These are phyloP conservation scores for Alternaria incomplexa DNA, from an alignment of 2,329 filamentous ascomycete genomes.

Conservation along the genomic window DNA sequence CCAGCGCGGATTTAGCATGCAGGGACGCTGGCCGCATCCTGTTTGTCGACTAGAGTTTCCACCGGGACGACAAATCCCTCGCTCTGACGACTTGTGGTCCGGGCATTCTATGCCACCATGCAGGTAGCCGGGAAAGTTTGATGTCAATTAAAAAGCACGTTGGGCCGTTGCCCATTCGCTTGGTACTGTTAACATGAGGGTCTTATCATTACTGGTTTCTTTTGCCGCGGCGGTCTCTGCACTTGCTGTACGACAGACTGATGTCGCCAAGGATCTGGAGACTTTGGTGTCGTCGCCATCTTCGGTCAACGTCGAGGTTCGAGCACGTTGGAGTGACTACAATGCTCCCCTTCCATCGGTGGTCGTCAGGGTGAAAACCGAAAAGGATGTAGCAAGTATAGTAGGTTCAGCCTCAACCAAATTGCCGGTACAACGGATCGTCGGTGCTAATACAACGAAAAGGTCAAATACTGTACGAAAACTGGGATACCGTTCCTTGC, in stretches of 20 bases:
- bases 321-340: slow-evolving; percentile 32
- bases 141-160: slow-evolving; percentile 5
- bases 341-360: slow-evolving; percentile 24
- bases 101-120: neutral
- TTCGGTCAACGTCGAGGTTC: slow-evolving; percentile 17
- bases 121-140: neutral
- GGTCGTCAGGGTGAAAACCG: slow-evolving; percentile 27
- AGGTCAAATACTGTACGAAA: slow-evolving; percentile 33
- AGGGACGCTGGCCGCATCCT: neutral
- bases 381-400: slow-evolving; percentile 26
- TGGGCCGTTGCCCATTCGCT: slow-evolving; percentile 1
- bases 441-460: neutral
- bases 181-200: slow-evolving; percentile 18
- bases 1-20: neutral
- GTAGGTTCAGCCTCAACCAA: slow-evolving; percentile 12
- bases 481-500: slow-evolving; percentile 30
- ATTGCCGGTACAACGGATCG: neutral
- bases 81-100: neutral
- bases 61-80: neutral
- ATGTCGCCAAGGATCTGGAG: slow-evolving; percentile 20
- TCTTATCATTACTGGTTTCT: slow-evolving; percentile 16
- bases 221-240: slow-evolving; percentile 17
- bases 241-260: slow-evolving; percentile 11
- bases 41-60: neutral
- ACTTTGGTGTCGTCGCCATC: slow-evolving; percentile 16